A percentile compares a stretch with the other conserved stretches of the same genome.
phyloP scores from a whole-genome alignment of 495 filamentous ascomycete genomes.

The Pseudomonodictys pantanalensis region DNA sequence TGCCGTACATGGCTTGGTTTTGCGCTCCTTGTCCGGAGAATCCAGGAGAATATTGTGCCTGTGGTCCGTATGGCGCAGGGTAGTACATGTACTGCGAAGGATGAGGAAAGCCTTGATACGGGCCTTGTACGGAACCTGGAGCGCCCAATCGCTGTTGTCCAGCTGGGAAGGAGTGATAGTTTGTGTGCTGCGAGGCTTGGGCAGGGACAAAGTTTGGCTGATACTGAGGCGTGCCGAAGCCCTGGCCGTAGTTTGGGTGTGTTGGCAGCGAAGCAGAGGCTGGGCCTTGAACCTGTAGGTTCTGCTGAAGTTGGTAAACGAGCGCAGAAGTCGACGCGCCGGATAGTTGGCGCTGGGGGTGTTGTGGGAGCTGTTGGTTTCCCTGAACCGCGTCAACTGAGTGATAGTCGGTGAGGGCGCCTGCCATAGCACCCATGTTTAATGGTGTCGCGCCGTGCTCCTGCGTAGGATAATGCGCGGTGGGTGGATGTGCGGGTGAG shows the following conservation, averaged over 20 bases:
- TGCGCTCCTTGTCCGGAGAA: conserved; percentile 12
- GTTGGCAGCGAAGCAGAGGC: conserved; percentile 33
- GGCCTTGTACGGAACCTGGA: conserved; percentile 18
- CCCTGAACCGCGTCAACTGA: background rate
- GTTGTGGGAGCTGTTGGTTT: conserved; percentile 16
- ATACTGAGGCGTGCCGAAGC: conserved; percentile 24
- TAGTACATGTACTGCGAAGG: conserved; percentile 33
- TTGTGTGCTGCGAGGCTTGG: conserved; percentile 14
- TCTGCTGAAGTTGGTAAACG: conserved; percentile 47
- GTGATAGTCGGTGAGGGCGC: conserved; percentile 46
- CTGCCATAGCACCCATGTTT: conserved; percentile 50
- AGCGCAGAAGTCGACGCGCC: conserved; percentile 43
- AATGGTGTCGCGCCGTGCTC: conserved; percentile 44
- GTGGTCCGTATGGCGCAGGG: conserved; percentile 21
- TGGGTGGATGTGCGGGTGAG: conserved; percentile 4
- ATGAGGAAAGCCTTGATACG: conserved; percentile 30
- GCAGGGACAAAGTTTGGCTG: conserved; percentile 32
- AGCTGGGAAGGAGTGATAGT: conserved; percentile 11
- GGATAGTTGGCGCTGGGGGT: conserved; percentile 22
- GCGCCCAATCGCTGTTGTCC: conserved; percentile 24
- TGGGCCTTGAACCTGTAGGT: conserved; percentile 46
- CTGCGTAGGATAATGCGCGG: conserved; percentile 11
- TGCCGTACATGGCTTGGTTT: conserved; percentile 12
- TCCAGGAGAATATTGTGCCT: conserved; percentile 15
- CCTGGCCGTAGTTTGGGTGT: conserved; percentile 16